Evolutionary conservation across 164 flowering plant genomes (phyloP), one percentile per base, ranked within the genome.

Genomic region (Buxus sempervirens): DNA sequence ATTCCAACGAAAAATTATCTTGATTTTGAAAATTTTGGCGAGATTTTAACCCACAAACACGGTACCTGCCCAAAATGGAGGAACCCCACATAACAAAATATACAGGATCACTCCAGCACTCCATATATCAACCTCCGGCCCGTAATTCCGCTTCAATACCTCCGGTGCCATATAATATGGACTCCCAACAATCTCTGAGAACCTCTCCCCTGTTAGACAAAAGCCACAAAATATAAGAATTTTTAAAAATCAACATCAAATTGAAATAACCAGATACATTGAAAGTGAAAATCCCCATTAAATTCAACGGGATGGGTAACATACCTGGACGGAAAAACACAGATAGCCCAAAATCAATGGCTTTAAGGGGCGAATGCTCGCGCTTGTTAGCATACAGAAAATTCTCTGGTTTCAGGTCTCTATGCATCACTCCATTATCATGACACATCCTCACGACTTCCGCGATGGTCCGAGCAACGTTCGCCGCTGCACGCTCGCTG

Each of bases 81-180:
- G 98, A 70, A 90, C 96, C 74, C 98, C 98, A 78, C 90, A 93
- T 54, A 88, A 70, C 72, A 90, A 75, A 65, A 90, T 90, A 67
- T 90, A 90, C 28, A 90, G 79, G 60, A 90, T 89, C 66, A 90
- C 96, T 23, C 96, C 96, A 2, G 96, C 83, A 54, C 96, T 90
- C 96, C 96, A 90, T 48, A 89, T 77, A 83, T 91, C 97, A 45
- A 91, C 88, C 76, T 91, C 97, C 12, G 88, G 94, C 25, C 97
- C 99, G 72, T 95, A 95, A 73, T 92, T 90, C 70, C 97, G 63
- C 82, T 80, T 92, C 85, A 95, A 69, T 21, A 95, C 98, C 78
- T 95, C 99, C 3, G 99, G 99, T 14, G 98, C 99, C 99, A 95
- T 95, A 48, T 95, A 95, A 70, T 95, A 95, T 0, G 99, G 99